Percentiles rank a stretch among this genome's conserved stretches.
phyloP scores from a whole-genome alignment of 1,284 basidiomycete genomes.

The Flammula alnicola region DNA sequence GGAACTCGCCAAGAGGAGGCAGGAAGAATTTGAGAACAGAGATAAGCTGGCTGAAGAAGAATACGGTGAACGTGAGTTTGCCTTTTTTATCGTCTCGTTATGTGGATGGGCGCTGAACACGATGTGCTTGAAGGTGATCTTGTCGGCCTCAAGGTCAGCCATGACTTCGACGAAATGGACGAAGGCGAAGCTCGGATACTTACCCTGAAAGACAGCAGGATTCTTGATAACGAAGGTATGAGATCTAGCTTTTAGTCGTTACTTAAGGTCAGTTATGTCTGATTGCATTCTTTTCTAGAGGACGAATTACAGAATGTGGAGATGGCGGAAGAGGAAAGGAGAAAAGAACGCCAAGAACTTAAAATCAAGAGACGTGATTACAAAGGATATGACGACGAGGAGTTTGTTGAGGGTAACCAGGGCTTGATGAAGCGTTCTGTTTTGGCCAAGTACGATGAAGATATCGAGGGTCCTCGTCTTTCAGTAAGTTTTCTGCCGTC shows the following conservation, averaged over 20 bases:
- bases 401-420: conserved; percentile 75
- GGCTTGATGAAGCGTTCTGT: conserved; percentile 83
- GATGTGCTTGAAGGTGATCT: conserved; percentile 82
- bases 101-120: conserved; percentile 24
- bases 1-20: conserved; percentile 78
- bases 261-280: neutral
- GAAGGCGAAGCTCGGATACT: conserved; percentile 95
- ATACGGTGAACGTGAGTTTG: conserved; percentile 83
- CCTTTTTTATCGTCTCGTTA: too few relatives aligned
- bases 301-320: conserved; percentile 97
- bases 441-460: conserved; percentile 94
- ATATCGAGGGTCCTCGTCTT: conserved; percentile 71
- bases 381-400: conserved; percentile 96
- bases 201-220: conserved; percentile 93
- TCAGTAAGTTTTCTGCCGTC: conserved; percentile 53
- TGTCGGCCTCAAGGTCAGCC: conserved; percentile 92
- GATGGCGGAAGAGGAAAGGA: conserved; percentile 84
- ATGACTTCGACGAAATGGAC: conserved; percentile 89
- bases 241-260: conserved; percentile 1
- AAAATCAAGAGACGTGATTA: conserved; percentile 93
- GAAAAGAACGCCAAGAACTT: conserved; percentile 78
- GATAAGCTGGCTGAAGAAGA: conserved; percentile 77
- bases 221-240: conserved; percentile 91
- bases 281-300: conserved; percentile 59
- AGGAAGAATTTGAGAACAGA: conserved; percentile 79